phyloP scores from a whole-genome alignment of 305 asterid genomes.

The Solanum hybrid region DNA sequence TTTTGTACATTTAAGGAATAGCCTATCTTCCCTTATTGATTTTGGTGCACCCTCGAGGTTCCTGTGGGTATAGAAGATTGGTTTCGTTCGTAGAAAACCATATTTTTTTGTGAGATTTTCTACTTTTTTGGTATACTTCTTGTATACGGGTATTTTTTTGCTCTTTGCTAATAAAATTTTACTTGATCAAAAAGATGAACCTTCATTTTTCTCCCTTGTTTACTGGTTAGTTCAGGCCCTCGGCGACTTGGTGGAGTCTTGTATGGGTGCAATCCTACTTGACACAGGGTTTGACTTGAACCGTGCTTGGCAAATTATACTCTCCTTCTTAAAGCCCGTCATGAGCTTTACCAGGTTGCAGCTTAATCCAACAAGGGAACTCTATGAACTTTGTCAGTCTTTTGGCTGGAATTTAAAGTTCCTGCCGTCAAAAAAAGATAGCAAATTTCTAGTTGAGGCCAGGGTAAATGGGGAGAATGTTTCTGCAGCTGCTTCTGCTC shows the following conservation, averaged over 20 bases:
- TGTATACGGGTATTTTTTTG: not conserved
- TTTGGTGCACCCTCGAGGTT: not conserved
- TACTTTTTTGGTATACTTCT: not conserved
- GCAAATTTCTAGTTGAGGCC: conserved; percentile 38
- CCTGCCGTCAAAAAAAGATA: conserved; percentile 34
- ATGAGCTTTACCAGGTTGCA: conserved; percentile 52
- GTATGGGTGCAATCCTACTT: conserved; percentile 75
- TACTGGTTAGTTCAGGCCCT: conserved; percentile 55
- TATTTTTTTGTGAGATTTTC: not conserved
- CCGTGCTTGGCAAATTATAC: conserved; percentile 56
- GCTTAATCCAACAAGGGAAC: conserved; percentile 62
- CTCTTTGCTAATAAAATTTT: not conserved
- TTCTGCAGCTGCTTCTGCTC: conserved; percentile 32
- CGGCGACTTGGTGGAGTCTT: conserved; percentile 94
- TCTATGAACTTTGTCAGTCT: conserved; percentile 74
- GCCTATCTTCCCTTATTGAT: not conserved
- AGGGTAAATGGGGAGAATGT: conserved; percentile 34
- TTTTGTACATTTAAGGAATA: not conserved
- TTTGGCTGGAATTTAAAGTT: conserved; percentile 40
- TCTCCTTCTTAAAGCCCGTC: conserved; percentile 60
- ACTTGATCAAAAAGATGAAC: conserved; percentile 14
- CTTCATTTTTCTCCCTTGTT: conserved; percentile 17
- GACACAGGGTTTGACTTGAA: conserved; percentile 74
- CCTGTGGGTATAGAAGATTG: not conserved
- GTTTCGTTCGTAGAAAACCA: not conserved